Base-by-base conservation (phyloP, 2,329 filamentous ascomycete genomes). In the Epichloe gansuensis region DNA sequence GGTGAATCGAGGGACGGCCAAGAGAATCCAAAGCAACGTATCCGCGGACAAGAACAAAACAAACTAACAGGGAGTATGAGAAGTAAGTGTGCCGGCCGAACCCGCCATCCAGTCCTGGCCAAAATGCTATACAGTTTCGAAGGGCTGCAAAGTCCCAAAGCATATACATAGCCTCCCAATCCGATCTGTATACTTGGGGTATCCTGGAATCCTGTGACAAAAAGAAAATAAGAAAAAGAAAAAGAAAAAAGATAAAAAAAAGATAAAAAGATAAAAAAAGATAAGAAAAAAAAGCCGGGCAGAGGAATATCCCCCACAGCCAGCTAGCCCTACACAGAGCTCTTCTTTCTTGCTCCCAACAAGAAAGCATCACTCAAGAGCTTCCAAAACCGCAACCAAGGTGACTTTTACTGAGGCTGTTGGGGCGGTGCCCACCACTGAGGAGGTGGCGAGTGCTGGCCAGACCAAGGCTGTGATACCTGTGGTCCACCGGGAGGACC, bases 381-480 rank as follows among this genome's bases (percentile, higher is more conserved):
- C 38, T 49, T 31, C 7, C 47, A 41, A 42, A 8, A 21, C 12
- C 13, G 11, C n/a, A 4, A 12, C 11, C 31, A 11, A 15, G 11
- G 43, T 2, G 9, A 12, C 42, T n/a, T 45, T 55, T 58, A 67
- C 59, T 68, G 66, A n/a, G 64, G 67, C 55, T 79, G 75, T 55
- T 73, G 73, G 55, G 74, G 72, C 52, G 71, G 73, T 8, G 71
- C 59, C 76, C 76, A 80, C 74, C 77, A 79, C 60, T 77, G 71
- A 51, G 77, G 74, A 1, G 81, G 74, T 8, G 80, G 75, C 53
- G 82, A 81, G 59, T 83, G 81, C 59, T 84, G 81, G 39, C 79
- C 71, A 6, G 72, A 72, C 75, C 75, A 81, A 4, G 69, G 64
- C 55, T 80, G 77, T 2, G 74, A 72, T 23, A 74, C 74, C 5